Percentiles rank a stretch among this genome's conserved stretches.
Evolutionary conservation across 305 asterid genomes (phyloP).

Genomic region (Euphrasia arctica): DNA sequence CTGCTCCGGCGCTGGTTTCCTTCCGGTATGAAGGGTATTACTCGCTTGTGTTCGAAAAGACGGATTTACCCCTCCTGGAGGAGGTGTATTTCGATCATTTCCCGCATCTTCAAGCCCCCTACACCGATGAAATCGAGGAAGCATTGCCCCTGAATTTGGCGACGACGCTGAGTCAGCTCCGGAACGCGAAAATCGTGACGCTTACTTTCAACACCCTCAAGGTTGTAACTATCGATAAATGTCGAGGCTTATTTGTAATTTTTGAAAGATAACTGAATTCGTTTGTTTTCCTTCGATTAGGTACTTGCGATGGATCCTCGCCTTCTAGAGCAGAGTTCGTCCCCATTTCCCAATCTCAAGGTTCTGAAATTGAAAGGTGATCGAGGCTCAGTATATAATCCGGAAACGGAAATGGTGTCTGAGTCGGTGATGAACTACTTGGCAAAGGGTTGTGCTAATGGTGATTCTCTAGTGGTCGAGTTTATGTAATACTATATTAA

Average conservation of each 20-base stretch:
- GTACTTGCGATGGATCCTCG: constrained; percentile 25
- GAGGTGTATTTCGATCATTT: constrained; percentile 13
- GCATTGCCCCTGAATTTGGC: constrained; percentile 21
- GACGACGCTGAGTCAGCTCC: constrained; percentile 23
- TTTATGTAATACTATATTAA: not conserved
- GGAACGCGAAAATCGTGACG: constrained; percentile 26
- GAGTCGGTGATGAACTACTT: constrained; percentile 22
- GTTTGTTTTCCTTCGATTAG: not conserved
- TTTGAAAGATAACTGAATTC: not conserved
- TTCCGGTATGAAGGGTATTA: constrained; percentile 27
- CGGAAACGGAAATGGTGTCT: not conserved
- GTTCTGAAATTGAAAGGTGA: constrained; percentile 11
- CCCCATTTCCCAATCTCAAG: constrained; percentile 26
- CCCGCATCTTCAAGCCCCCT: not conserved
- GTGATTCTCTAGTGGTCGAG: constrained; percentile 12
- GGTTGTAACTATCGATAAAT: not conserved
- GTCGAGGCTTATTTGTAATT: not conserved
- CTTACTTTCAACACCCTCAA: constrained; percentile 20
- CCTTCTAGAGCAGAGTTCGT: constrained; percentile 16
- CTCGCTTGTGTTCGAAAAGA: constrained; percentile 22
- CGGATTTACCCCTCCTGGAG: constrained; percentile 23
- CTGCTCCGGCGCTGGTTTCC: constrained; percentile 19
- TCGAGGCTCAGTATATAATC: not conserved
- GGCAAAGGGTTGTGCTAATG: constrained; percentile 14
- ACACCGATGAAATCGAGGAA: not conserved